Evolutionary conservation across 345 rosid genomes (phyloP).

Genomic region (Gossypium longicalyx): DNA sequence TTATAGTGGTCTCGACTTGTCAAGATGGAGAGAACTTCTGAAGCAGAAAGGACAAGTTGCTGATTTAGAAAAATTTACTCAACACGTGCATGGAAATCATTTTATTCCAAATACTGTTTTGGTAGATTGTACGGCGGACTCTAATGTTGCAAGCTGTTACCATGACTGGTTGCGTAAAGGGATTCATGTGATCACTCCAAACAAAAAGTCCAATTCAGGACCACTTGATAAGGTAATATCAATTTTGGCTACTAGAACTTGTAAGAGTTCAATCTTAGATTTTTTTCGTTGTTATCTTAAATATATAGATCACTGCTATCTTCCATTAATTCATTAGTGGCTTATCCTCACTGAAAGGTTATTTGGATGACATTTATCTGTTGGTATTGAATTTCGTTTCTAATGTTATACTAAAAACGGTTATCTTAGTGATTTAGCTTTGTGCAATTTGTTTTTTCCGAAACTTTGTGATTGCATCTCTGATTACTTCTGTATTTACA

Average conservation of each 20-base stretch:
- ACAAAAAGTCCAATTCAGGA: slow-evolving; percentile 97
- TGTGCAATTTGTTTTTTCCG: slow-evolving; percentile 1
- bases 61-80: slow-evolving; percentile 69
- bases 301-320: neutral
- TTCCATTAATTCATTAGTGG: neutral
- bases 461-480: neutral
- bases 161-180: slow-evolving; percentile 87
- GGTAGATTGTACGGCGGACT: slow-evolving; percentile 98
- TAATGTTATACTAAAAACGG: neutral
- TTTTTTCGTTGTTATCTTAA: neutral
- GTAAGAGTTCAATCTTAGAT: neutral
- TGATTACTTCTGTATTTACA: slow-evolving; percentile 1
- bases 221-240: slow-evolving; percentile 82
- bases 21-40: slow-evolving; percentile 76
- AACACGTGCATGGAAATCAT: slow-evolving; percentile 81
- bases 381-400: neutral
- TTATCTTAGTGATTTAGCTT: neutral
- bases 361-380: neutral
- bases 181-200: slow-evolving; percentile 93
- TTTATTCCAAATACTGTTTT: slow-evolving; percentile 90
- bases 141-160: slow-evolving; percentile 68
- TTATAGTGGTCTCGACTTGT: slow-evolving; percentile 73
- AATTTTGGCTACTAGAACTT: neutral
- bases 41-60: slow-evolving; percentile 68
- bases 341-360: neutral